Conservation (phyloP, 495 filamentous ascomycete species). For the Trypethelium eluteriae region DNA sequence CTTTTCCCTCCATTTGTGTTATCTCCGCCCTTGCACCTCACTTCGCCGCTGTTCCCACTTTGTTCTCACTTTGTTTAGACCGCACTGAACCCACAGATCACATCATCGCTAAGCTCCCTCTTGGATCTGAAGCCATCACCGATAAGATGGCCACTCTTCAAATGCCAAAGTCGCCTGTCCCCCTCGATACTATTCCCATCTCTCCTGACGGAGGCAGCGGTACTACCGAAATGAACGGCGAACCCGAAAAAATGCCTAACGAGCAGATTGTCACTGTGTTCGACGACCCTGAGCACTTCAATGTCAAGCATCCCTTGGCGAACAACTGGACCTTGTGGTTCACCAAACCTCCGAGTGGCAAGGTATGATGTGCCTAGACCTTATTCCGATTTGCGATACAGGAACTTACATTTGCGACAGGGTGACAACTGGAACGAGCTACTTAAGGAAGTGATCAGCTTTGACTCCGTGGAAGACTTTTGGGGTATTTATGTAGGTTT, state of each 20-base stretch:
- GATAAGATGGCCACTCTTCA: neutral
- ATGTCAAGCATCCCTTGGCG: constrained; percentile 94
- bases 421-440: constrained; percentile 98
- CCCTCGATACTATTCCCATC: constrained; percentile 62
- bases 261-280: constrained; percentile 82
- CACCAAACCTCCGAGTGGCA: constrained; percentile 95
- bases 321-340: constrained; percentile 98
- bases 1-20: neutral
- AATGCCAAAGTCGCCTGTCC: constrained; percentile 33
- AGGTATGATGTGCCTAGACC: constrained; percentile 49
- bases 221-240: constrained; percentile 37
- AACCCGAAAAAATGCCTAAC: constrained; percentile 30
- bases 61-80: neutral
- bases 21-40: neutral
- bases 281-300: constrained; percentile 96
- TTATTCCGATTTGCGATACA: neutral
- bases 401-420: constrained; percentile 37
- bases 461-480: constrained; percentile 98
- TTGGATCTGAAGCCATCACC: constrained; percentile 1
- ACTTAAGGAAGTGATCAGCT: constrained; percentile 95
- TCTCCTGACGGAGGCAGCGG: constrained; percentile 51
- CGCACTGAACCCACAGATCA: neutral
- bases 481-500: constrained; percentile 94
- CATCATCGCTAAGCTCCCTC: constrained; percentile 6
- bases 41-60: neutral